These are phyloP conservation scores for Daldinia sp. DNA, from an alignment of 2,329 filamentous ascomycete species.

Conservation along the genomic window DNA sequence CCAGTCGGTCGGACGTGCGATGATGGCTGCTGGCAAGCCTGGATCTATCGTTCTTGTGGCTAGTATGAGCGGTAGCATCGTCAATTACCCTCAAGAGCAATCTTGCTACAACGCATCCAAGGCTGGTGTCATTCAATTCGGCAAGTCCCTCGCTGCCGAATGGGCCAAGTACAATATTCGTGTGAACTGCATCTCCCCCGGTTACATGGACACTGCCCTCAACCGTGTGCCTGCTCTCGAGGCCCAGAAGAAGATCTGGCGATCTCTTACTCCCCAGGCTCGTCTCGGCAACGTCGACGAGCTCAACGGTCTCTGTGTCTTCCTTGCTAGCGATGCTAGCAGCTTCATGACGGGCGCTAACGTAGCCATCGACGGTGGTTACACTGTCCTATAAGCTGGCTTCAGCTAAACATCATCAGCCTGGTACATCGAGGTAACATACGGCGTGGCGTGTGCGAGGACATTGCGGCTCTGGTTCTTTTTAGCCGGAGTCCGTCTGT, in stretches of 20 bases:
- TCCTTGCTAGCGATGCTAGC: conserved; percentile 76
- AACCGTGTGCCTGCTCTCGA: conserved; percentile 81
- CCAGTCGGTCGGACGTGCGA: conserved; percentile 74
- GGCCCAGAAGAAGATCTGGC: conserved; percentile 85
- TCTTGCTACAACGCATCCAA: conserved; percentile 86
- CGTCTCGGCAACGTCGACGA: conserved; percentile 77
- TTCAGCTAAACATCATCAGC: conserved; percentile 3
- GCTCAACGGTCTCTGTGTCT: conserved; percentile 79
- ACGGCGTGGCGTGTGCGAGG: conserved; percentile 10
- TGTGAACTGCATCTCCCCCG: conserved; percentile 84
- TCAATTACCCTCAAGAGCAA: conserved; percentile 88
- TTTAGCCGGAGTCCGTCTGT: conserved; percentile 25
- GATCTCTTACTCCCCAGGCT: conserved; percentile 75
- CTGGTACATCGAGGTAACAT: conserved; percentile 6
- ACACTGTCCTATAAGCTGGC: conserved; percentile 64
- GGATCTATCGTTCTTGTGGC: conserved; percentile 80
- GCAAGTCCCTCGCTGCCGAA: conserved; percentile 82
- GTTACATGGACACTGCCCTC: conserved; percentile 86
- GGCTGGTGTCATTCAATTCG: conserved; percentile 79
- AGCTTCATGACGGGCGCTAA: conserved; percentile 82
- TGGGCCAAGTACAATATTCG: conserved; percentile 84
- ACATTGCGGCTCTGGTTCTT: conserved; percentile 22
- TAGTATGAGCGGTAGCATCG: conserved; percentile 83
- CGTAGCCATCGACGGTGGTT: conserved; percentile 75
- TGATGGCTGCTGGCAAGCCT: conserved; percentile 76